Conservation (phyloP, 1,284 basidiomycete species). For the Naganishia albida region DNA sequence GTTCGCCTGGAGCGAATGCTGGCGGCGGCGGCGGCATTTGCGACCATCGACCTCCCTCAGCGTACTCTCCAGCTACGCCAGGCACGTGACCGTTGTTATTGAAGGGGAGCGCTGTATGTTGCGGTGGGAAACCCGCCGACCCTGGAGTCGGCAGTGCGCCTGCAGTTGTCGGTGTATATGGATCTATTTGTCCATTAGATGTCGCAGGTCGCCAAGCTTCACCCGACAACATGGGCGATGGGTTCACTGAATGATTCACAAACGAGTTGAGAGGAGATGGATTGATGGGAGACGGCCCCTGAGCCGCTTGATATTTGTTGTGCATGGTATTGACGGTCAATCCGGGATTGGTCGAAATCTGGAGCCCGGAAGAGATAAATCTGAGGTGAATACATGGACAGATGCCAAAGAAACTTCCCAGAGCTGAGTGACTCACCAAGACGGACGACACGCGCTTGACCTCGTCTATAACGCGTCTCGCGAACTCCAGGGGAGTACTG, state of each 20-base stretch:
- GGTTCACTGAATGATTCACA: conserved; percentile 13
- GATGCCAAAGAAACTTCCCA: neutral
- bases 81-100: conserved; percentile 10
- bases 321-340: conserved; percentile 17
- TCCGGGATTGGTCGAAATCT: conserved; percentile 4
- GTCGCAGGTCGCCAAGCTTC: conserved; percentile 21
- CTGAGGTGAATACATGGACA: neutral
- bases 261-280: conserved; percentile 18
- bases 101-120: conserved; percentile 5
- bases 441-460: conserved; percentile 19
- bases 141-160: conserved; percentile 6
- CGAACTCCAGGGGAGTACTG: conserved; percentile 5
- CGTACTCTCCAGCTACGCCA: neutral
- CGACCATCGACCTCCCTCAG: conserved; percentile 14
- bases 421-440: neutral
- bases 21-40: conserved; percentile 12
- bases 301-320: conserved; percentile 20
- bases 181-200: conserved; percentile 6
- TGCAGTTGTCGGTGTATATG: conserved; percentile 2
- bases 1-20: conserved; percentile 1
- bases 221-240: conserved; percentile 20
- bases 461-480: conserved; percentile 16
- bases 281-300: conserved; percentile 14
- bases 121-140: conserved; percentile 11
- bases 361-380: neutral